These are phyloP conservation scores for Gymnopilus dilepis DNA, from an alignment of 768 basidiomycete species.

Conservation along the genomic window DNA sequence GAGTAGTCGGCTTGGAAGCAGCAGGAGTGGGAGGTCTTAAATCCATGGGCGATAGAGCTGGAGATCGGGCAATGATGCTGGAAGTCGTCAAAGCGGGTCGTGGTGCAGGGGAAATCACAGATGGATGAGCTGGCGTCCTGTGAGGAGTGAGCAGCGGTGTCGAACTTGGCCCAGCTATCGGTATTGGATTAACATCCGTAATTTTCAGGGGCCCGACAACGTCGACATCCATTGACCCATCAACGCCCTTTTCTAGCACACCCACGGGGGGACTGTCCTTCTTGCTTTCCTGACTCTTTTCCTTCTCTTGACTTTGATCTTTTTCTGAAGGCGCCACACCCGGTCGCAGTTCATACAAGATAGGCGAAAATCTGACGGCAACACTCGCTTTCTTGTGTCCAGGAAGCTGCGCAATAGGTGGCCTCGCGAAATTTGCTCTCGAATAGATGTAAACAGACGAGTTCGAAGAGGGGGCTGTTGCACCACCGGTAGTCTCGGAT, in stretches of 20 bases:
- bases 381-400: constrained; percentile 97
- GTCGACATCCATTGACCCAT: constrained; percentile 67
- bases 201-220: constrained; percentile 47
- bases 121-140: constrained; percentile 35
- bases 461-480: constrained; percentile 31
- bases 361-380: constrained; percentile 91
- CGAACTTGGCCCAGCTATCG: constrained; percentile 13
- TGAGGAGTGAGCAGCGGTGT: constrained; percentile 36
- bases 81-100: constrained; percentile 40
- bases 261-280: constrained; percentile 45
- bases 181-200: constrained; percentile 10
- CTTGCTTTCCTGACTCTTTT: constrained; percentile 31
- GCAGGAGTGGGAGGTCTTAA: constrained; percentile 67
- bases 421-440: constrained; percentile 89
- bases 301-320: constrained; percentile 25
- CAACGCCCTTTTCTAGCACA: constrained; percentile 68
- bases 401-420: constrained; percentile 93
- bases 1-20: constrained; percentile 58
- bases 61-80: constrained; percentile 41
- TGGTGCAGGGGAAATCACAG: constrained; percentile 56
- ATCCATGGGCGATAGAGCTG: constrained; percentile 60
- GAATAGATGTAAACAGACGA: constrained; percentile 93
- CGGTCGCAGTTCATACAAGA: constrained; percentile 88
- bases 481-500: constrained; percentile 22
- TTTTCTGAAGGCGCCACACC: constrained; percentile 52